Percentiles rank a stretch among this genome's conserved stretches.
These are phyloP conservation scores for Fusarium bactridioides DNA, from an alignment of 2,329 filamentous ascomycete species.

Conservation along the genomic window DNA sequence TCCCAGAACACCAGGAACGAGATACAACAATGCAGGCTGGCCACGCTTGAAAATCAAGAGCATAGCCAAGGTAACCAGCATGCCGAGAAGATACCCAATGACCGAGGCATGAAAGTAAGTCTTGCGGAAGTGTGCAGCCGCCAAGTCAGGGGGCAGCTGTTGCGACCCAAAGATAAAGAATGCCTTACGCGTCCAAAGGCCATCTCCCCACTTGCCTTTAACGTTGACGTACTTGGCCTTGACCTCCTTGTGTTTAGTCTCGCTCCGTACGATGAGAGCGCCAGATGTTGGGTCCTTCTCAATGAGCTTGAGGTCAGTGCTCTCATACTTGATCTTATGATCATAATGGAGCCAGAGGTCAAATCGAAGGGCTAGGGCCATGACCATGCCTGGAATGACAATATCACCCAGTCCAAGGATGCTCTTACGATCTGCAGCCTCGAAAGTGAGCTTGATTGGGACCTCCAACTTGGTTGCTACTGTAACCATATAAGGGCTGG, in stretches of 20 bases:
- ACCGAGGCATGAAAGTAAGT: slow-evolving; percentile 84
- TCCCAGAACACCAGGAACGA: slow-evolving; percentile 84
- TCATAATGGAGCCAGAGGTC: slow-evolving; percentile 88
- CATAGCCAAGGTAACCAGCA: slow-evolving; percentile 78
- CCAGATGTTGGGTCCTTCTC: slow-evolving; percentile 46
- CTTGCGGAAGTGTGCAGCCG: slow-evolving; percentile 72
- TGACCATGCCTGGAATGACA: slow-evolving; percentile 89
- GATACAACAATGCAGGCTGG: slow-evolving; percentile 89
- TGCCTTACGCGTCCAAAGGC: slow-evolving; percentile 71
- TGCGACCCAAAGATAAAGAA: slow-evolving; percentile 38
- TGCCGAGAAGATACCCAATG: slow-evolving; percentile 78
- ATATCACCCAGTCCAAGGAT: slow-evolving; percentile 97
- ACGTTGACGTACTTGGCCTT: slow-evolving; percentile 65
- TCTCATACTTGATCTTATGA: slow-evolving; percentile 63
- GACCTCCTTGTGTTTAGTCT: slow-evolving; percentile 55
- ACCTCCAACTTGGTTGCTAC: slow-evolving; percentile 90
- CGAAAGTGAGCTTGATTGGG: slow-evolving; percentile 89
- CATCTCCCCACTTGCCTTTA: slow-evolving; percentile 81
- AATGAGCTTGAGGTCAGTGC: slow-evolving; percentile 46
- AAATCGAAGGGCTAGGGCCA: slow-evolving; percentile 87
- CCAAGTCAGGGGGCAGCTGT: slow-evolving; percentile 43
- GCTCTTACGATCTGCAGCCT: slow-evolving; percentile 69
- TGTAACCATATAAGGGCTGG: slow-evolving; percentile 80
- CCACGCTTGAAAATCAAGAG: slow-evolving; percentile 82
- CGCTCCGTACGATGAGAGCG: slow-evolving; percentile 46